Evolutionary conservation across 78 protist species (phyloP).

Genomic region (Emiliania huxleyi): DNA sequence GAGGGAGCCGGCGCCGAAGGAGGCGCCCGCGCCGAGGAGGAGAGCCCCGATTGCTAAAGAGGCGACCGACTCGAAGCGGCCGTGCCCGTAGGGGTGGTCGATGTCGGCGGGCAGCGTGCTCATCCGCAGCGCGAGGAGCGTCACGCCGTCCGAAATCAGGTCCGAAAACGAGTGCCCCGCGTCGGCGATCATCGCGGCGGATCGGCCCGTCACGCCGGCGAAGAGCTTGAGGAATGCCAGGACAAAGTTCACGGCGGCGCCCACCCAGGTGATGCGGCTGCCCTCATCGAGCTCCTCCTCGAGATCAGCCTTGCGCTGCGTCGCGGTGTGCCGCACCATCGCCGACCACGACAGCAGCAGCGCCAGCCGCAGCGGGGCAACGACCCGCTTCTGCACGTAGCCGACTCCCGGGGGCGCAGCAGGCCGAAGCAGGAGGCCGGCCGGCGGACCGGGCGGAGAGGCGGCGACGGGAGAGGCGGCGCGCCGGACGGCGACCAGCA

Average conservation of each 20-base stretch:
- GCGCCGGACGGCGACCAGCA: too few relatives aligned
- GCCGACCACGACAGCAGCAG: neutral
- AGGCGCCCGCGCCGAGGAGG: neutral
- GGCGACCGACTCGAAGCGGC: conserved; percentile 27
- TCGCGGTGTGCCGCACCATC: neutral
- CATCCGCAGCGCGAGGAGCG: neutral
- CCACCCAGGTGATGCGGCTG: conserved; percentile 16
- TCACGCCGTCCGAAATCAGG: conserved; percentile 26
- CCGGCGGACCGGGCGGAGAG: too few relatives aligned
- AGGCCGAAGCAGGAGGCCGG: too few relatives aligned
- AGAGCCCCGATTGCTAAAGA: neutral
- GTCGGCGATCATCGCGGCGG: conserved; percentile 31
- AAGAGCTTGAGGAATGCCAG: neutral
- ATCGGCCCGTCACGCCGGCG: neutral
- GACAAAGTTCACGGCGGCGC: conserved; percentile 6
- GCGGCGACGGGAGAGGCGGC: neutral
- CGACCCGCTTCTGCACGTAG: neutral
- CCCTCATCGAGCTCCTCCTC: neutral
- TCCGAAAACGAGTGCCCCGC: conserved; percentile 28
- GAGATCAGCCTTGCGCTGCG: neutral
- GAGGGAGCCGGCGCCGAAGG: neutral
- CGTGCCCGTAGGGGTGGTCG: conserved; percentile 27
- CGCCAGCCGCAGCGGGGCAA: neutral
- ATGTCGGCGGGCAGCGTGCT: neutral
- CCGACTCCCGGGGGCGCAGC: neutral